phyloP scores from a whole-genome alignment of 169 alveolate species.

The Cryptosporidium baileyi region DNA sequence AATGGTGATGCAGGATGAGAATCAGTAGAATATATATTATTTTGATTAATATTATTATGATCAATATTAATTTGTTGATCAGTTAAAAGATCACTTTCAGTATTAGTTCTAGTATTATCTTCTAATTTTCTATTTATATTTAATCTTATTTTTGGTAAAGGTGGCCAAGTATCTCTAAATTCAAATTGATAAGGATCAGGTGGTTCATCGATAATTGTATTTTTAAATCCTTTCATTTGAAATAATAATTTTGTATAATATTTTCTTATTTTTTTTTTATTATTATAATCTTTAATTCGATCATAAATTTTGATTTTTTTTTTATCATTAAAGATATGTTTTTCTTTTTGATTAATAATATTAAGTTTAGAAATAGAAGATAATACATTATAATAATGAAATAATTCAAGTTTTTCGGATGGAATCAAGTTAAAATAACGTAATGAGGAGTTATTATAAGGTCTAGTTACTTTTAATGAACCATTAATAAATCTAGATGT shows the following conservation, averaged over 20 bases:
- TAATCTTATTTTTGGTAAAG: background rate
- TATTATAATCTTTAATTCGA: too few species aligned
- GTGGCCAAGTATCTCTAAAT: constrained; percentile 49
- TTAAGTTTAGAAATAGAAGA: background rate
- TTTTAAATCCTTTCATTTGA: constrained; percentile 6
- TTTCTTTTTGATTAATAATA: background rate
- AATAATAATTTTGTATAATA: constrained; percentile 9
- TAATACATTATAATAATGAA: constrained; percentile 19
- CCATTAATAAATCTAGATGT: constrained; percentile 21
- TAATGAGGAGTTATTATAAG: background rate
- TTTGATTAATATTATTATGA: background rate
- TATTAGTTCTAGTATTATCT: background rate
- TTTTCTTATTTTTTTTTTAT: background rate
- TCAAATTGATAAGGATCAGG: background rate
- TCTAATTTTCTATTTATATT: background rate
- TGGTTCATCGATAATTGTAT: constrained; percentile 20
- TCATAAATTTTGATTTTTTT: too few species aligned
- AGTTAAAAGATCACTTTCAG: background rate
- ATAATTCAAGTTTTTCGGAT: constrained; percentile 32
- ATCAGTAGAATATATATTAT: background rate
- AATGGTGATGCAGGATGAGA: constrained; percentile 53
- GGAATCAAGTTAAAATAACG: background rate
- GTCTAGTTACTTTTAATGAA: constrained; percentile 1
- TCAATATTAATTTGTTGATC: background rate
- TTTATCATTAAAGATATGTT: background rate